Conservation (phyloP, 805 yeast genomes). For the Cyberlindnera euphorbiae region DNA sequence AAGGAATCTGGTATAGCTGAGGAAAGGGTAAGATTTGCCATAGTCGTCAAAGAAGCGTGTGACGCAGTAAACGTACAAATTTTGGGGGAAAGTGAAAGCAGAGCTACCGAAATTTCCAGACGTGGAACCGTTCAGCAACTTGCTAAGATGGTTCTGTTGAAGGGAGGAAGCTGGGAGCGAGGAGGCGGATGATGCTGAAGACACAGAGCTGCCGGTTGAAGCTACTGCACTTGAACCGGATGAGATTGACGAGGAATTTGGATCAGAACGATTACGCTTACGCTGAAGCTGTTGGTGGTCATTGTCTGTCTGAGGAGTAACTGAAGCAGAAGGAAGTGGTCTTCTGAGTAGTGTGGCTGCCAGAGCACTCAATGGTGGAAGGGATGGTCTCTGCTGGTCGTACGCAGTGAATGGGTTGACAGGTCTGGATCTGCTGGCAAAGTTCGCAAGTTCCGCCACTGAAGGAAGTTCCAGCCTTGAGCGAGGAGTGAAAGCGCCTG, state of each 20-base stretch:
- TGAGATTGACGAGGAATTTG: too few species aligned
- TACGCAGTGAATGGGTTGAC: neutral
- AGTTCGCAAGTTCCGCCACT: constrained; percentile 4
- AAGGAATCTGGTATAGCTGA: constrained; percentile 8
- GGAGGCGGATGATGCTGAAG: neutral
- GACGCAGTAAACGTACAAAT: constrained; percentile 3
- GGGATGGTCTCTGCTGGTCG: constrained; percentile 6
- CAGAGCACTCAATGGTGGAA: constrained; percentile 12
- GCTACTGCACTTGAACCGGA: neutral
- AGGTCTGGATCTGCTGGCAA: constrained; percentile 1
- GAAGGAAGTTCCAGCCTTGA: constrained; percentile 2
- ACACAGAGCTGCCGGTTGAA: neutral
- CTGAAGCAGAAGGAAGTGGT: neutral
- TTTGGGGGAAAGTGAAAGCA: neutral
- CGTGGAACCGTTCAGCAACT: neutral
- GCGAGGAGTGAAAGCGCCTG: neutral
- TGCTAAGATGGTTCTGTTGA: neutral
- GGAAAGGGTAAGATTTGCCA: constrained; percentile 10
- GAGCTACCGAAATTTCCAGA: constrained; percentile 1
- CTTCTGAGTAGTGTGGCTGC: neutral
- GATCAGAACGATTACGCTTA: too few species aligned
- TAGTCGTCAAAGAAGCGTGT: constrained; percentile 31
- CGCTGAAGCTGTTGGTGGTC: neutral
- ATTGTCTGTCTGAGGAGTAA: too few species aligned
- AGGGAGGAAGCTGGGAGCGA: neutral